Evolutionary conservation across 352 stramenopile species (phyloP), one percentile per base, ranked within the genome.

Genomic region (Vaucheria bursata): DNA sequence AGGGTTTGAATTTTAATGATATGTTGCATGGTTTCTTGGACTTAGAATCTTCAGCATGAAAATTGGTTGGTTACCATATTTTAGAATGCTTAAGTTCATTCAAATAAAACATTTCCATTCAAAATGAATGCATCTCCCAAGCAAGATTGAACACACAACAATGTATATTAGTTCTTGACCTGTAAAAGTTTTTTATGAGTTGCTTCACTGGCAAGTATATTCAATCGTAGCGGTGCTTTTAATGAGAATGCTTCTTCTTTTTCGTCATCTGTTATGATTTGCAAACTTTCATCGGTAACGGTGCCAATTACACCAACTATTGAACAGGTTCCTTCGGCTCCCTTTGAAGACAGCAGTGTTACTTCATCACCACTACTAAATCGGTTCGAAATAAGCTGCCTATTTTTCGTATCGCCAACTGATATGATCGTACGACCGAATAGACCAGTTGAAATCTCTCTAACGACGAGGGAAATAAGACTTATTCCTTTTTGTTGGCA

Each of bases 41-140:
- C n/a, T n/a, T n/a, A n/a, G n/a, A n/a, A n/a, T n/a, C n/a, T n/a
- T n/a, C n/a, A n/a, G n/a, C n/a, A n/a, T n/a, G n/a, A n/a, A n/a
- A n/a, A n/a, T n/a, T 99, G 97, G 86, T 87, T 95, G 35, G 92
- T 97, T 40, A 92, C 91, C 12, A 90, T 89, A 0, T 90, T 91
- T 74, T 94, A 89, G 71, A n/a, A n/a, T n/a, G n/a, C n/a, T n/a
- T n/a, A n/a, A n/a, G n/a, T n/a, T n/a, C n/a, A 95, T 94, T n/a
- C n/a, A n/a, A n/a, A n/a, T n/a, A n/a, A n/a, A n/a, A n/a, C n/a
- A n/a, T n/a, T n/a, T n/a, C n/a, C n/a, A 25, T 64, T 29, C 49
- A 29, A 0, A 64, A 64, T 0, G 29, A 1, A 64, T 31, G 29
- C 31, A 64, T 2, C 49, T 29, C 1, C 49, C 25, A 2, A 64